Base-by-base conservation (phyloP, 1,284 basidiomycete species). In the Trichosporon sp. region DNA sequence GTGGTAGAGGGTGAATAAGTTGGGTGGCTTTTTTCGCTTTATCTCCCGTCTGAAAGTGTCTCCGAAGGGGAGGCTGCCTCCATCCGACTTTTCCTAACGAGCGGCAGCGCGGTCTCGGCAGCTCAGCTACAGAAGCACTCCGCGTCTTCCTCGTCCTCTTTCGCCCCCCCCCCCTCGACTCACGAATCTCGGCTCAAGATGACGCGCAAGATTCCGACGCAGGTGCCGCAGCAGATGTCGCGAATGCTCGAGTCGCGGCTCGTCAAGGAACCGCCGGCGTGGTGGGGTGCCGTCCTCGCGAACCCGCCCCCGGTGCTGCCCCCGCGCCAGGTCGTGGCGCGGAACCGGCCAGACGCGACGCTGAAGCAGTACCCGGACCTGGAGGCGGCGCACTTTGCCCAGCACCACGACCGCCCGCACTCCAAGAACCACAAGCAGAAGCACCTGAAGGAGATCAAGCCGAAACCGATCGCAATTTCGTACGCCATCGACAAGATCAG, bases 401-500 rank as follows among this genome's bases (percentile, higher is more conserved):
- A 25, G 27, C 68, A 66, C 35, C 58, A 62, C 31, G 15, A n/a
- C n/a, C 62, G 31, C 62, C 56, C 62, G n/a, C 29, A 35, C n/a
- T 34, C 56, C 15, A 60, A 60, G 56, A 60, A 60, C 29, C 65
- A 69, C 68, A 32, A 68, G 42, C 38, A 51, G 64, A 74, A 81
- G 68, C 85, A 85, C 71, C 77, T 85, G 71, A 81, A 85, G 74
- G 81, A 86, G 66, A 83, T 86, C 70, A 86, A 87, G 70, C 85
- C 87, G 84, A 69, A 85, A 13, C 89, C 91, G 0, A 76, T 87
- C 68, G 87, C 88, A 11, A 88, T 98, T 70, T 86, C 87, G 64
- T 98, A 96, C 81, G 75, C 91, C 32, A 93, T 95, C 80, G 96
- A 99, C 83, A 86, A 88, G 70, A 86, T 98, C 66, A 89, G 96